Percentiles rank a stretch among this genome's conserved stretches.
Evolutionary conservation across 495 filamentous ascomycete species (phyloP).

Genomic region (Cercophora samala): DNA sequence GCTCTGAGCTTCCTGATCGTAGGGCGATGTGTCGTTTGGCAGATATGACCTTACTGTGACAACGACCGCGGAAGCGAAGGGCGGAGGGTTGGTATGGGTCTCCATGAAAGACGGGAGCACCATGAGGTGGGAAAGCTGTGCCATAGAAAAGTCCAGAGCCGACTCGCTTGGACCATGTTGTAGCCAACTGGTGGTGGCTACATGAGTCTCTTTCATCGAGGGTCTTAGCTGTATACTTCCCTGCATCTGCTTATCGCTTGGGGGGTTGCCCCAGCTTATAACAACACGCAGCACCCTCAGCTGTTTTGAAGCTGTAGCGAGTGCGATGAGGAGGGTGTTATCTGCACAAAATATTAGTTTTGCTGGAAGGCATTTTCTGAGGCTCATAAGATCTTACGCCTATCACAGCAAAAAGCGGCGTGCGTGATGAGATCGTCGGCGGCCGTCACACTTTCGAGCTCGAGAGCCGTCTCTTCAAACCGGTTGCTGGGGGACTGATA

Average conservation of each 20-base stretch:
- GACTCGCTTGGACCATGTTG: slow-evolving; percentile 42
- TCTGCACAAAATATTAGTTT: background rate
- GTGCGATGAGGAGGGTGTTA: slow-evolving; percentile 58
- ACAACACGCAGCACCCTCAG: slow-evolving; percentile 59
- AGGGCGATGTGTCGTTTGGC: slow-evolving; percentile 49
- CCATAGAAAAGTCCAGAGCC: slow-evolving; percentile 51
- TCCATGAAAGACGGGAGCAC: slow-evolving; percentile 60
- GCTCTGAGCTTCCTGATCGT: slow-evolving; percentile 59
- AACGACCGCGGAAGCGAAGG: slow-evolving; percentile 57
- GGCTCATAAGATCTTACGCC: slow-evolving; percentile 42
- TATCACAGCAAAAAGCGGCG: slow-evolving; percentile 72
- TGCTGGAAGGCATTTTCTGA: background rate
- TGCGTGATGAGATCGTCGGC: slow-evolving; percentile 74
- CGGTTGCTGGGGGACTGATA: slow-evolving; percentile 63
- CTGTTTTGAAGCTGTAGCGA: slow-evolving; percentile 64
- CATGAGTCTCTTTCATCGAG: slow-evolving; percentile 46
- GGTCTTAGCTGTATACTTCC: slow-evolving; percentile 38
- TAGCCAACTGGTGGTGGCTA: slow-evolving; percentile 50
- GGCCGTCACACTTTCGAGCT: slow-evolving; percentile 65
- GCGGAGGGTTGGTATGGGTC: slow-evolving; percentile 35
- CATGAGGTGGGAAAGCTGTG: slow-evolving; percentile 62
- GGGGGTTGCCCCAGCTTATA: slow-evolving; percentile 50
- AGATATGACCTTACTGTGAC: slow-evolving; percentile 68
- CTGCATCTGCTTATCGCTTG: slow-evolving; percentile 38
- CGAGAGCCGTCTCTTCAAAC: slow-evolving; percentile 62